Evolutionary conservation across 257 asterid genomes (phyloP), one percentile per base, ranked within the genome.

Genomic region (Petrea volubilis): DNA sequence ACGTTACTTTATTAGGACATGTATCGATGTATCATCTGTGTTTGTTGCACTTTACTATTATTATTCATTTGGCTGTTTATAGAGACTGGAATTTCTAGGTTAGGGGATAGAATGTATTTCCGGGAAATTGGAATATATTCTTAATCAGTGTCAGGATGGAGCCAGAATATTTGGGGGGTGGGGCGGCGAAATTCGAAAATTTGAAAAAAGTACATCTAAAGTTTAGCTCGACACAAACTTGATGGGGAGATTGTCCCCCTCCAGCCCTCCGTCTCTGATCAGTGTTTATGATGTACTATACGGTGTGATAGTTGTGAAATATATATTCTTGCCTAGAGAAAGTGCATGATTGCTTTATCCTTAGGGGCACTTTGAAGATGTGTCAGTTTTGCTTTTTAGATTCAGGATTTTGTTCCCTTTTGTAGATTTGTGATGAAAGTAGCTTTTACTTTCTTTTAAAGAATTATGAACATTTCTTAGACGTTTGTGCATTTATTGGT

Each of bases 1-100:
- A 67, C 27, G 50, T 60, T 18, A 13, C 56, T 44, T 64, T 76
- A 73, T 72, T 21, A 59, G 65, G 64, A 51, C 74, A 28, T 58
- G 28, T 14, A 52, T 57, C 64, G 59, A 28, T 58, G 28, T 14
- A 52, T 57, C 64, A 64, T 38, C 43, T 38, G 9, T 38, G 11
- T 70, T 43, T 61, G 24, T 38, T 63, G 63, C 58, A 75, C 55
- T 68, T 68, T 70, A 29, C 9, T 59, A 7, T 58, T 23, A 41
- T 44, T 11, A 58, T 46, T 56, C 49, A 47, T 63, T 69, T 40
- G 67, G 43, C 15, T 60, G 36, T 56, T n/a, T 31, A 31, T 53
- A 40, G 64, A 40, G 11, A 40, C 51, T 51, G 61, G 34, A 34
- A 24, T 71, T 51, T 64, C 60, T 56, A 8, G 61, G 52, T 63